phyloP scores from a whole-genome alignment of 2,329 filamentous ascomycete genomes.

The Phyllosticta ampelicida region DNA sequence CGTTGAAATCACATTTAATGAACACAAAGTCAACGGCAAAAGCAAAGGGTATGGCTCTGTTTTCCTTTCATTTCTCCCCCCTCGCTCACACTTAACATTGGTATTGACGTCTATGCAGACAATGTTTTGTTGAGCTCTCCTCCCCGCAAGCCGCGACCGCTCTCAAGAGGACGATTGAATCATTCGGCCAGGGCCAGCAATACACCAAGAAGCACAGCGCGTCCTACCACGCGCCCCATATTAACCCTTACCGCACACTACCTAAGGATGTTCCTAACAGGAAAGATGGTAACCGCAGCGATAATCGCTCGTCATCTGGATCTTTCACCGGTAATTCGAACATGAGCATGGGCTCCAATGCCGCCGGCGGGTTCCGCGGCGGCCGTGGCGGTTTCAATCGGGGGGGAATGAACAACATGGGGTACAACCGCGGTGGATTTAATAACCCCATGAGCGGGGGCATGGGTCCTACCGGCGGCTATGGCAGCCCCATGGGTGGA shows the following conservation, averaged over 20 bases:
- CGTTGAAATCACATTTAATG: conserved; percentile 90
- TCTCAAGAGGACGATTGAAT: conserved; percentile 70
- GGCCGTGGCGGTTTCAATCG: conserved; percentile 23
- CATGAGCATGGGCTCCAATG: conserved; percentile 36
- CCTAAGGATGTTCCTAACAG: conserved; percentile 77
- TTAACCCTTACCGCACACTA: conserved; percentile 82
- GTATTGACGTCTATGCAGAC: conserved; percentile 29
- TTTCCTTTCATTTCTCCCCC: too few relatives aligned
- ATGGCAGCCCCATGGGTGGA: conserved; percentile 28
- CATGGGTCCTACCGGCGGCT: conserved; percentile 35
- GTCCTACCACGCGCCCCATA: conserved; percentile 62
- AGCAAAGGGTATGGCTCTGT: conserved; percentile 95
- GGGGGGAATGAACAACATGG: conserved; percentile 27
- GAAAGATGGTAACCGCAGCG: conserved; percentile 49
- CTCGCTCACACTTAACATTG: not conserved
- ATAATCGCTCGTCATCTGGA: conserved; percentile 42
- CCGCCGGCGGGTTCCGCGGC: conserved; percentile 33
- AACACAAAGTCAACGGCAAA: conserved; percentile 98
- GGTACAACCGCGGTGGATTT: conserved; percentile 34
- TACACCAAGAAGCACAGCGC: conserved; percentile 57
- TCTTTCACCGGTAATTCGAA: conserved; percentile 28
- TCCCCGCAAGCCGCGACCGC: conserved; percentile 78
- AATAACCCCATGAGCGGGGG: conserved; percentile 28
- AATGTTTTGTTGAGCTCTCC: conserved; percentile 76
- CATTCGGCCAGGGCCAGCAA: conserved; percentile 46